These are phyloP conservation scores for Rubia yunnanensis DNA, from an alignment of 257 asterid species.

Conservation along the genomic window DNA sequence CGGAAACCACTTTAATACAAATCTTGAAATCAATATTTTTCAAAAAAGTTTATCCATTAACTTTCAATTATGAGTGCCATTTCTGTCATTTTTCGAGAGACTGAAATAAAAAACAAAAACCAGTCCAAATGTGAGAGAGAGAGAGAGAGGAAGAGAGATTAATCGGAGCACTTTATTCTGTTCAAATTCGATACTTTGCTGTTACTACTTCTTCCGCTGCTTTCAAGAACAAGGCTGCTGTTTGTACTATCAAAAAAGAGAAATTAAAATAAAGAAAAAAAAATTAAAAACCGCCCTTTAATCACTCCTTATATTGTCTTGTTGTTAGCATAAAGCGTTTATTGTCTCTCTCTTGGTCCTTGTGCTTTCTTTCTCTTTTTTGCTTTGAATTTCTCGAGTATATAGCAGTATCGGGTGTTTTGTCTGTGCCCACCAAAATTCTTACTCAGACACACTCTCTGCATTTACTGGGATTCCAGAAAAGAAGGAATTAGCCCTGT, in stretches of 20 bases:
- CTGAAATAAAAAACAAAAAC: conserved; percentile 6
- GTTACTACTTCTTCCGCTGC: conserved; percentile 31
- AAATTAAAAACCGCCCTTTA: conserved; percentile 15
- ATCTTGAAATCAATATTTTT: no score
- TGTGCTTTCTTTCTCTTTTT: conserved; percentile 11
- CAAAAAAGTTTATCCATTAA: no score
- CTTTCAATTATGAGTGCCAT: no score
- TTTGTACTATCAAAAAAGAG: conserved; percentile 21
- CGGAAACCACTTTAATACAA: no score
- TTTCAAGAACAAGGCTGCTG: conserved; percentile 40
- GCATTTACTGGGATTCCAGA: conserved; percentile 13
- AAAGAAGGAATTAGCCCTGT: conserved; percentile 27
- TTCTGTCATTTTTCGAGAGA: no score
- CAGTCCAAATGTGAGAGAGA: conserved; percentile 29
- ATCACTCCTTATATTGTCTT: conserved; percentile 45
- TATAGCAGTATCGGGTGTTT: conserved; percentile 6
- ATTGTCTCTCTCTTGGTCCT: conserved; percentile 47
- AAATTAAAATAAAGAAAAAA: neutral
- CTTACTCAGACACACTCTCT: conserved; percentile 9
- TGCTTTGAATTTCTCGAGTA: neutral
- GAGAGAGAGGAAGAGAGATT: conserved; percentile 30
- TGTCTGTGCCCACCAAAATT: conserved; percentile 11
- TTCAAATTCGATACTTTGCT: conserved; percentile 65
- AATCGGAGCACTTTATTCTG: conserved; percentile 58
- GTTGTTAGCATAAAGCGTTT: conserved; percentile 40